Conservation (phyloP, 805 yeast genomes). For the Nakazawaea wyomingensis region DNA sequence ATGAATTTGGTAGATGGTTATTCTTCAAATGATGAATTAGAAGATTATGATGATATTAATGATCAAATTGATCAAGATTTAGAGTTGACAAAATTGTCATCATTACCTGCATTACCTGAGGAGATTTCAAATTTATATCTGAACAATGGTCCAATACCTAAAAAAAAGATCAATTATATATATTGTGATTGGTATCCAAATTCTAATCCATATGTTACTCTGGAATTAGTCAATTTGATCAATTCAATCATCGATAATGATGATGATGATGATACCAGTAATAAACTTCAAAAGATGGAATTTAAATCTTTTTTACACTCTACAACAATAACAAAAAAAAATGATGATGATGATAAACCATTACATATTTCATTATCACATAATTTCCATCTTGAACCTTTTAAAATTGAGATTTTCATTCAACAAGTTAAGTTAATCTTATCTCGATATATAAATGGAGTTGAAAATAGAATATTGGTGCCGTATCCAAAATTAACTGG, state of each 20-base stretch:
- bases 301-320: background rate
- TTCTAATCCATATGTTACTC: background rate
- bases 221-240: too few species aligned
- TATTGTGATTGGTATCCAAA: background rate
- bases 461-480: too few species aligned
- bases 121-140: background rate
- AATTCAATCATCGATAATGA: too few species aligned
- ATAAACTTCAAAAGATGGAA: too few species aligned
- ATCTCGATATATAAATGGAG: too few species aligned
- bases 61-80: background rate
- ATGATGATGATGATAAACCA: background rate
- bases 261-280: too few species aligned
- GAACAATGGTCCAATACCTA: too few species aligned
- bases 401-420: background rate
- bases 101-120: background rate
- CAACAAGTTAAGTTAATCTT: background rate
- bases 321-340: too few species aligned
- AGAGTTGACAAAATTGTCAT: too few species aligned
- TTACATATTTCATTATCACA: conserved; percentile 8
- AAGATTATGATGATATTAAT: background rate
- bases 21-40: background rate
- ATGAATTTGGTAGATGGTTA: background rate
- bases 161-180: background rate
- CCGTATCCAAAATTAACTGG: background rate
- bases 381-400: background rate